Base-by-base conservation (phyloP, 345 rosid species). In the Boechera divaricarpa region DNA sequence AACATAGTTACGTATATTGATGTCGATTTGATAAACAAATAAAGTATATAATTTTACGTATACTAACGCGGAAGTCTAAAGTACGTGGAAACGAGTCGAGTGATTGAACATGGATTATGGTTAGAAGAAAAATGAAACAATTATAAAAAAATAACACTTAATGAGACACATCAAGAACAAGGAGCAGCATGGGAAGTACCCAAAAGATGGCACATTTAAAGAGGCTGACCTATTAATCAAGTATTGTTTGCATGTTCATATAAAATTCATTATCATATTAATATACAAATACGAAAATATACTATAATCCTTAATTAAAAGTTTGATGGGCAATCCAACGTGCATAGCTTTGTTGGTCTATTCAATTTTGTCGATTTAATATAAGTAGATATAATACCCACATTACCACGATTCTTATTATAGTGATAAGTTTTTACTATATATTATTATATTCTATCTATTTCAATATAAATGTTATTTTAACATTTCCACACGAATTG, bases 101-200 rank as follows among this genome's bases (percentile, higher is more conserved):
- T 16, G 52, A 55, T 28, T 45, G 71, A 70, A 76, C 54, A 49
- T 75, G 68, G 33, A 63, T 18, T 44, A 70, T 52, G 59, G 41
- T 53, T 69, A 24, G n/a, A 61, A 47, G 69, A 52, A 49, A 49
- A 51, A 33, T 42, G 36, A 75, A 45, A 68, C 31, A 66, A 24
- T 56, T 15, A 39, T 13, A 52, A 59, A 47, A 31, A 7, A 13
- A 60, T 10, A 35, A 29, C 35, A 26, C 6, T 61, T 62, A 42
- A 52, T 53, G 58, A 63, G 59, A 77, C 65, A 61, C 65, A 63
- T 65, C 51, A 63, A 77, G 67, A 70, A 70, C 76, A 70, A 77
- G 61, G 54, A 70, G 55, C 44, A 26, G 70, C 76, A 77, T 70
- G 65, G 80, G 76, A 77, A 70, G 80, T 36, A 70, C 65, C 64